A percentile compares a stretch with the other conserved stretches of the same genome.
Evolutionary conservation across 2,329 filamentous ascomycete genomes (phyloP).

Genomic region (Colletotrichum acutatum): DNA sequence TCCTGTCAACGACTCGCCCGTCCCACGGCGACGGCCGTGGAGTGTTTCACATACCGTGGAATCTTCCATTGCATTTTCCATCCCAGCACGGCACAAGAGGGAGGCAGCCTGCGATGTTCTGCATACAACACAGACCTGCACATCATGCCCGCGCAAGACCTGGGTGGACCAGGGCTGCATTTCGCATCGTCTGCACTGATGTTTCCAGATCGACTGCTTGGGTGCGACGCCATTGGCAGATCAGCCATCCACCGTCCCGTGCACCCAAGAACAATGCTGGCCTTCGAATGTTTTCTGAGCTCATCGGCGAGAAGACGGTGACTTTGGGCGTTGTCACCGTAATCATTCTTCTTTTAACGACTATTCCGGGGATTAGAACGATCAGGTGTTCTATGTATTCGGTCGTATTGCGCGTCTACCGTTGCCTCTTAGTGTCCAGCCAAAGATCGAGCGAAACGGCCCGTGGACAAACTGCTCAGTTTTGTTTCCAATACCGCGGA

Average conservation of each 20-base stretch:
- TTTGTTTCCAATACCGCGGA: slow-evolving; percentile 36
- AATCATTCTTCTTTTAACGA: too few species aligned
- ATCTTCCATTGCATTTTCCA: slow-evolving; percentile 15
- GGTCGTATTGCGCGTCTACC: not conserved
- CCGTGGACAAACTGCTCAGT: slow-evolving; percentile 24
- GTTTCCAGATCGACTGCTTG: slow-evolving; percentile 22
- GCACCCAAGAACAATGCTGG: not conserved
- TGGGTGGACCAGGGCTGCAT: not conserved
- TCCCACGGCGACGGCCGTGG: slow-evolving; percentile 17
- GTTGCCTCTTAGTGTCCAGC: not conserved
- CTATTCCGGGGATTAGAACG: not conserved
- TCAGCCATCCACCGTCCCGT: not conserved
- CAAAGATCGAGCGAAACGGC: slow-evolving; percentile 23
- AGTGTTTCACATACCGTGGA: slow-evolving; percentile 23
- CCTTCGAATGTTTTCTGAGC: not conserved
- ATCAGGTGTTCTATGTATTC: not conserved
- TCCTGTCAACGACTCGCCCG: slow-evolving; percentile 29
- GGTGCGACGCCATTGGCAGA: slow-evolving; percentile 3
- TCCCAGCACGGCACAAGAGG: slow-evolving; percentile 8
- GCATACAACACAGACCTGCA: slow-evolving; percentile 12
- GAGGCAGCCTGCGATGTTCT: not conserved
- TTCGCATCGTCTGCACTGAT: slow-evolving; percentile 21
- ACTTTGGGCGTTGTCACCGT: not conserved
- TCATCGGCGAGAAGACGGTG: not conserved
- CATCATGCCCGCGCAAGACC: slow-evolving; percentile 7